Conservation (phyloP, 2,329 filamentous ascomycete species). For the Tetracladium maxilliforme region DNA sequence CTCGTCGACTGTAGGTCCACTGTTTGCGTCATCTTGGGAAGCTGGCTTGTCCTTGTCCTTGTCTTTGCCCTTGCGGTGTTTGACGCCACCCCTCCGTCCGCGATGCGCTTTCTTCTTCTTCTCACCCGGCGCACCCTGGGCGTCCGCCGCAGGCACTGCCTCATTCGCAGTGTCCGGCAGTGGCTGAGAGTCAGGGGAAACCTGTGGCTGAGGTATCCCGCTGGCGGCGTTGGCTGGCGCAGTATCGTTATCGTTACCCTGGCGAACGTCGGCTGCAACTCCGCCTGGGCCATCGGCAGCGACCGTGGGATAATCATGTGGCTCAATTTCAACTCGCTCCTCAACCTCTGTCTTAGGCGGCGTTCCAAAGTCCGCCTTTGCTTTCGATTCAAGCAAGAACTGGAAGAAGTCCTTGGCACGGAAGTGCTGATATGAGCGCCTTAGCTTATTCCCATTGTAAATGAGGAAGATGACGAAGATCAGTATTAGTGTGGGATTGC, state of each 20-base stretch:
- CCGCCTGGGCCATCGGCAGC: too few relatives aligned
- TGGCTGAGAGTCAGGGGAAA: too few relatives aligned
- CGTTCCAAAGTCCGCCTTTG: neutral
- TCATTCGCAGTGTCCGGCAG: too few relatives aligned
- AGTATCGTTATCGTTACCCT: too few relatives aligned
- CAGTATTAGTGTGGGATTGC: conserved; percentile 25
- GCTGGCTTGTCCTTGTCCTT: conserved; percentile 34
- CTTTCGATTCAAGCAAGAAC: neutral
- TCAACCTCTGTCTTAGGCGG: too few relatives aligned
- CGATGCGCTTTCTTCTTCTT: conserved; percentile 57
- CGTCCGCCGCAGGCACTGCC: too few relatives aligned
- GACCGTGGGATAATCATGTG: too few relatives aligned
- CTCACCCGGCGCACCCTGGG: too few relatives aligned
- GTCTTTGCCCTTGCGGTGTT: conserved; percentile 34
- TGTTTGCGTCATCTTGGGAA: conserved; percentile 34
- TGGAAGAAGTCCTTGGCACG: neutral
- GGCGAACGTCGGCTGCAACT: too few relatives aligned
- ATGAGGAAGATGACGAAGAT: conserved; percentile 16
- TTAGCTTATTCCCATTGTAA: neutral
- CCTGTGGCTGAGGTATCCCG: too few relatives aligned
- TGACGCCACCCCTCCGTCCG: conserved; percentile 56
- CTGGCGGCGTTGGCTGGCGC: too few relatives aligned
- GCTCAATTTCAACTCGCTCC: too few relatives aligned
- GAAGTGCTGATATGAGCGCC: conserved; percentile 1
- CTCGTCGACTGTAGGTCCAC: conserved; percentile 43